phyloP scores from a whole-genome alignment of 805 yeast genomes.

The Lipomyces oligophaga region DNA sequence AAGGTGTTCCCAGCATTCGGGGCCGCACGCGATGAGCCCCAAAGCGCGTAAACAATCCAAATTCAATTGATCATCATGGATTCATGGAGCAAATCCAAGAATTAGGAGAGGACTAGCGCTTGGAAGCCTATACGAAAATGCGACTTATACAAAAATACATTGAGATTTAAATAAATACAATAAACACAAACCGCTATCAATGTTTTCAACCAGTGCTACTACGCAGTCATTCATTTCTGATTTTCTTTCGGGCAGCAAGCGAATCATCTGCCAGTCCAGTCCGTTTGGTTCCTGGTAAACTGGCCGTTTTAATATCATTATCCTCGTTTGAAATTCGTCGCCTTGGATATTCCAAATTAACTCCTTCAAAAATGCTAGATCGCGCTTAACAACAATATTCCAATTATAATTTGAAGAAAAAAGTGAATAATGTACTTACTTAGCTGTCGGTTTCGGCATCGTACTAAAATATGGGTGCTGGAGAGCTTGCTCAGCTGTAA shows the following conservation, averaged over 20 bases:
- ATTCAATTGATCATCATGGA: no score
- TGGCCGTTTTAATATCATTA: constrained; percentile 57
- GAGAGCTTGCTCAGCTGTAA: constrained; percentile 74
- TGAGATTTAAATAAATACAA: not conserved
- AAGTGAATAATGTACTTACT: constrained; percentile 37
- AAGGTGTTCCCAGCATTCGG: no score
- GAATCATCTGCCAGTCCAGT: constrained; percentile 31
- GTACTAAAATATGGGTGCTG: constrained; percentile 74
- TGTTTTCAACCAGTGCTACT: no score
- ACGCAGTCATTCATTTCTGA: constrained; percentile 16
- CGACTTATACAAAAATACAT: not conserved
- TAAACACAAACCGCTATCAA: not conserved
- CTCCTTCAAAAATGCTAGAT: constrained; percentile 64
- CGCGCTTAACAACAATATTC: not conserved
- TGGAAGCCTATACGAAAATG: no score
- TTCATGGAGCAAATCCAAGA: no score
- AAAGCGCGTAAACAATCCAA: no score
- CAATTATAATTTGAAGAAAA: not conserved
- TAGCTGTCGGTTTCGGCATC: constrained; percentile 59
- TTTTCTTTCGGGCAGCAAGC: constrained; percentile 20
- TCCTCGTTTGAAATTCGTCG: constrained; percentile 86
- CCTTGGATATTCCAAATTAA: constrained; percentile 71
- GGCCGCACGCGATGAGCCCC: no score
- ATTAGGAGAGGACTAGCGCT: no score
- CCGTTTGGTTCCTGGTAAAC: constrained; percentile 37